A percentile compares a stretch with the other conserved stretches of the same genome.
Conservation (phyloP, 208 protist genomes). For the Borovskyia barvae region DNA sequence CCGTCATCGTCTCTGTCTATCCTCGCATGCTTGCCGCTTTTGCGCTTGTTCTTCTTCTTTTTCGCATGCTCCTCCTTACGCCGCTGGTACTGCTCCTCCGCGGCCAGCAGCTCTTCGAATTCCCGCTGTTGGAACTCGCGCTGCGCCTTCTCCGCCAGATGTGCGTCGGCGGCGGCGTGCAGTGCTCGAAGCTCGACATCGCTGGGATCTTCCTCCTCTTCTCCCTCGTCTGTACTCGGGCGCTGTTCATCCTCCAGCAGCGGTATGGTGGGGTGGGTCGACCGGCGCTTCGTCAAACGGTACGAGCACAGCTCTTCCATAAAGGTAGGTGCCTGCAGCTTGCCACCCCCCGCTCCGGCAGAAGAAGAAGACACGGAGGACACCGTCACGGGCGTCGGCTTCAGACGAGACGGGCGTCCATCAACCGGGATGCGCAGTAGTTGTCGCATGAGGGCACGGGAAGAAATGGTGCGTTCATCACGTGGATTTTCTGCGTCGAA, state of each 20-base stretch:
- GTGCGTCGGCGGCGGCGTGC: constrained; percentile 22
- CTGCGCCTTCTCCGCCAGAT: constrained; percentile 5
- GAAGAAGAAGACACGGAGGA: neutral
- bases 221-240: neutral
- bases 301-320: constrained; percentile 87
- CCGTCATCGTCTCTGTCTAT: neutral
- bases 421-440: constrained; percentile 72
- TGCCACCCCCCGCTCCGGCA: constrained; percentile 19
- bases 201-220: constrained; percentile 41
- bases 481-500: constrained; percentile 80
- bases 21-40: neutral
- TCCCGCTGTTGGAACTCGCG: constrained; percentile 29
- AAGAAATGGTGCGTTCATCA: constrained; percentile 64
- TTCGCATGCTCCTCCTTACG: constrained; percentile 13
- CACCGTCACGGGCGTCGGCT: too few relatives aligned
- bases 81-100: constrained; percentile 15
- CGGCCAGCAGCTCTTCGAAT: constrained; percentile 27
- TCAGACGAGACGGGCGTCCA: constrained; percentile 47
- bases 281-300: constrained; percentile 56
- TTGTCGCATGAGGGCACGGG: constrained; percentile 68
- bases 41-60: neutral
- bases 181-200: constrained; percentile 51
- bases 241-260: neutral
- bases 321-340: constrained; percentile 46
- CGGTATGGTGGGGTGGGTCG: neutral